Evolutionary conservation across 192 early-diverging fungal genomes (phyloP).

Genomic region (Coemansia pectinata): DNA sequence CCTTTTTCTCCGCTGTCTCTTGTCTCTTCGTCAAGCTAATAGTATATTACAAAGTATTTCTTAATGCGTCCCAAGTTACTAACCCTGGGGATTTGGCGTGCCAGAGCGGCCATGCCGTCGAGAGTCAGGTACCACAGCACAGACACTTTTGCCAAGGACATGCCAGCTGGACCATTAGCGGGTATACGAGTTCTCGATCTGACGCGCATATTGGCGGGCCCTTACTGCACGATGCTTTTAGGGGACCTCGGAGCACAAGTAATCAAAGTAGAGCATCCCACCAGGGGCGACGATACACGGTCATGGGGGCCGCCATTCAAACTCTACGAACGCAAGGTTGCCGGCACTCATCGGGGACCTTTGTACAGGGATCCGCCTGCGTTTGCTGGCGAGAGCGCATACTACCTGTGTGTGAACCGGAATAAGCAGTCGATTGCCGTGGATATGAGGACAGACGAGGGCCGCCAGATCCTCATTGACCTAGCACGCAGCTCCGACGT

Average conservation of each 20-base stretch:
- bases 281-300: slow-evolving; percentile 85
- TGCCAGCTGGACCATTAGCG: slow-evolving; percentile 52
- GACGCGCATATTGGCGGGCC: slow-evolving; percentile 75
- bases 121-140: slow-evolving; percentile 3
- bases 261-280: slow-evolving; percentile 87
- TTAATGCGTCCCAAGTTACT: neutral
- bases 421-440: slow-evolving; percentile 91
- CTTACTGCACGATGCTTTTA: slow-evolving; percentile 77
- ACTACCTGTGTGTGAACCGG: slow-evolving; percentile 89
- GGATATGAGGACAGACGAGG: slow-evolving; percentile 72
- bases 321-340: slow-evolving; percentile 4
- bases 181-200: slow-evolving; percentile 73
- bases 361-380: slow-evolving; percentile 18
- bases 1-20: neutral
- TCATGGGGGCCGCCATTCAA: slow-evolving; percentile 76
- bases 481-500: slow-evolving; percentile 75
- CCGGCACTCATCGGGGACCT: slow-evolving; percentile 42
- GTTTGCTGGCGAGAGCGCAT: slow-evolving; percentile 70
- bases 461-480: slow-evolving; percentile 63
- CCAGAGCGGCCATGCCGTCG: neutral
- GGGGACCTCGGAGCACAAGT: slow-evolving; percentile 86
- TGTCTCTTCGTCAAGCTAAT: neutral
- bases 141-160: neutral
- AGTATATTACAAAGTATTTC: neutral
- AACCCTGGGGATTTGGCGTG: neutral